A percentile compares a stretch with the other conserved stretches of the same genome.
Conservation (phyloP, 371 early-diverging fungal genomes). For the Homolaphlyctis polyrhiza region DNA sequence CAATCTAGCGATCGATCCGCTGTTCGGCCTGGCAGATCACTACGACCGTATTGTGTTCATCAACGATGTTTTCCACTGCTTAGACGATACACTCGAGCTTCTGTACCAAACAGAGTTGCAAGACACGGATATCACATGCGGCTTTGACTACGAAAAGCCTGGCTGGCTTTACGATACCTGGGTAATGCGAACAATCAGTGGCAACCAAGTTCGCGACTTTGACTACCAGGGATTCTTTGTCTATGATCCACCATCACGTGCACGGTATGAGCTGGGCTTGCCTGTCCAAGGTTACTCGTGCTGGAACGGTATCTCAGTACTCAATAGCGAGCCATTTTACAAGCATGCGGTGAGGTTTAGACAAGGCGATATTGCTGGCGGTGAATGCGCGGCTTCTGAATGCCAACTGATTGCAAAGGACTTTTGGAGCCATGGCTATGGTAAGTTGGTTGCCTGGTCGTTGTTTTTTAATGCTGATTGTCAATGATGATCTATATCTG, state of each 20-base stretch:
- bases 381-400: slow-evolving; percentile 45
- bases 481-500: too few species aligned
- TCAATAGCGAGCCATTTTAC: slow-evolving; percentile 31
- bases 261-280: slow-evolving; percentile 19
- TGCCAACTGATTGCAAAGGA: slow-evolving; percentile 43
- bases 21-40: slow-evolving; percentile 4
- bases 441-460: too few species aligned
- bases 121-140: slow-evolving; percentile 38
- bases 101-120: slow-evolving; percentile 31
- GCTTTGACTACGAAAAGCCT: slow-evolving; percentile 31
- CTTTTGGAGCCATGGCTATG: slow-evolving; percentile 30
- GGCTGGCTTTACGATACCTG: neutral
- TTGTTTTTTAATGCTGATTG: too few species aligned
- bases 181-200: neutral
- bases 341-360: slow-evolving; percentile 23
- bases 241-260: slow-evolving; percentile 2
- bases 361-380: neutral
- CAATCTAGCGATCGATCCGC: slow-evolving; percentile 40
- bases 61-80: slow-evolving; percentile 30
- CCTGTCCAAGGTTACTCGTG: slow-evolving; percentile 40
- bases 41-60: neutral
- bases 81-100: slow-evolving; percentile 43
- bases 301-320: slow-evolving; percentile 47
- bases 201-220: neutral
- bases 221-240: slow-evolving; percentile 2